Evolutionary conservation across 495 filamentous ascomycete species (phyloP).

Genomic region (Penicillium waksmanii): DNA sequence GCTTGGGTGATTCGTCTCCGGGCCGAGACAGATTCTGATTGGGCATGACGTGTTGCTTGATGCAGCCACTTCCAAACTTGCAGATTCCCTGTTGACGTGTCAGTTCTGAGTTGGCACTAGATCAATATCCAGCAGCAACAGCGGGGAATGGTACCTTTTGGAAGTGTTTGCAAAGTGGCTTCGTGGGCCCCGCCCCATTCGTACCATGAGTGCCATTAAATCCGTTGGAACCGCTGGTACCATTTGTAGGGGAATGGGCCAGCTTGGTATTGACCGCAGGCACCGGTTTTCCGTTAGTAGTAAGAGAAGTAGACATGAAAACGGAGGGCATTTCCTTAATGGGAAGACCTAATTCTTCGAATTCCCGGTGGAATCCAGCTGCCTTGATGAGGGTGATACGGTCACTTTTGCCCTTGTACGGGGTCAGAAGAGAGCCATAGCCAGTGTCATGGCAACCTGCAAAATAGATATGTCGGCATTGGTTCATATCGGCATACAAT

Average conservation of each 20-base stretch:
- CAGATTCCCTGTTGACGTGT: constrained; percentile 40
- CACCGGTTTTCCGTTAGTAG: constrained; percentile 19
- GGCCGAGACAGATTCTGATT: constrained; percentile 31
- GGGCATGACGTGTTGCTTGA: constrained; percentile 41
- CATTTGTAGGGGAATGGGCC: constrained; percentile 12
- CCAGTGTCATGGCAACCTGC: constrained; percentile 65
- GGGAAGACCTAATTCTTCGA: constrained; percentile 37
- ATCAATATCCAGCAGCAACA: neutral
- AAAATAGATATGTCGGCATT: constrained; percentile 70
- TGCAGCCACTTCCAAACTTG: constrained; percentile 42
- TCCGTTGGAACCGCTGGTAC: constrained; percentile 9
- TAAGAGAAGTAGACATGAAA: constrained; percentile 43
- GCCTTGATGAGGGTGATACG: constrained; percentile 59
- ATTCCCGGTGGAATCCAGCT: constrained; percentile 42
- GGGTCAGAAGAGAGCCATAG: constrained; percentile 59
- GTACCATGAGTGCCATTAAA: neutral
- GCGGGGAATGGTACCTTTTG: constrained; percentile 36
- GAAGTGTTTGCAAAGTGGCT: constrained; percentile 42
- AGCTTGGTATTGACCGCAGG: constrained; percentile 16
- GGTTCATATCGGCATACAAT: constrained; percentile 59
- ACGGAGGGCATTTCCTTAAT: constrained; percentile 49
- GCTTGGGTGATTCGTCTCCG: constrained; percentile 24
- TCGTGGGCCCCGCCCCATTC: constrained; percentile 12
- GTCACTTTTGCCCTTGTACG: constrained; percentile 46
- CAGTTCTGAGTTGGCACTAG: neutral